phyloP scores from a whole-genome alignment of 2,329 filamentous ascomycete species.

The Trichophyton verrucosum region DNA sequence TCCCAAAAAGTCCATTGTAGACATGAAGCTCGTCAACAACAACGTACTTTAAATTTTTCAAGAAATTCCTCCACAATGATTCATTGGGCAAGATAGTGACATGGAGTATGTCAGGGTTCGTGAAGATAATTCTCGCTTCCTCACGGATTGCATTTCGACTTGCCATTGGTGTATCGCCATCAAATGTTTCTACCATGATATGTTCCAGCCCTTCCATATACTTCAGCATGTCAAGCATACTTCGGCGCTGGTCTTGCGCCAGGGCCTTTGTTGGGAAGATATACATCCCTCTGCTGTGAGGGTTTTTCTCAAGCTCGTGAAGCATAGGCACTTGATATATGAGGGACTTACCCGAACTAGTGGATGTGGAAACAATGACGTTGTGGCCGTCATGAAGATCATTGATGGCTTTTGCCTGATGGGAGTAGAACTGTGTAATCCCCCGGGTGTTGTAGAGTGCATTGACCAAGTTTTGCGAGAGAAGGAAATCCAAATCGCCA shows the following conservation, averaged over 20 bases:
- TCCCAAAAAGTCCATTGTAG: slow-evolving; percentile 89
- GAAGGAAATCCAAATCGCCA: slow-evolving; percentile 69
- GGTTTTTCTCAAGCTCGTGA: slow-evolving; percentile 68
- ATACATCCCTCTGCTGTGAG: slow-evolving; percentile 75
- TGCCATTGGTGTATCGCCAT: slow-evolving; percentile 80
- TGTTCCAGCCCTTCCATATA: slow-evolving; percentile 70
- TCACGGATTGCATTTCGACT: slow-evolving; percentile 72
- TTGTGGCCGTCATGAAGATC: slow-evolving; percentile 67
- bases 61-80: slow-evolving; percentile 71
- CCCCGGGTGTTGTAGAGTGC: slow-evolving; percentile 83
- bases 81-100: slow-evolving; percentile 88
- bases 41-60: slow-evolving; percentile 82
- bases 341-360: slow-evolving; percentile 92
- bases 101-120: slow-evolving; percentile 96
- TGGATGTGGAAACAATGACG: slow-evolving; percentile 88
- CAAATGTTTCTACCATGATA: slow-evolving; percentile 78
- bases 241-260: slow-evolving; percentile 85
- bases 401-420: slow-evolving; percentile 91
- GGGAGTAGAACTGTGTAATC: slow-evolving; percentile 76
- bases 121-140: slow-evolving; percentile 85
- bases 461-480: slow-evolving; percentile 90
- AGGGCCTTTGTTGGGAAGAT: slow-evolving; percentile 97
- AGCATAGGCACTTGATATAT: slow-evolving; percentile 94
- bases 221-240: slow-evolving; percentile 68
- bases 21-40: slow-evolving; percentile 89